Base-by-base conservation (phyloP, 179 eudicot genomes). In the Silene noctiflora region DNA sequence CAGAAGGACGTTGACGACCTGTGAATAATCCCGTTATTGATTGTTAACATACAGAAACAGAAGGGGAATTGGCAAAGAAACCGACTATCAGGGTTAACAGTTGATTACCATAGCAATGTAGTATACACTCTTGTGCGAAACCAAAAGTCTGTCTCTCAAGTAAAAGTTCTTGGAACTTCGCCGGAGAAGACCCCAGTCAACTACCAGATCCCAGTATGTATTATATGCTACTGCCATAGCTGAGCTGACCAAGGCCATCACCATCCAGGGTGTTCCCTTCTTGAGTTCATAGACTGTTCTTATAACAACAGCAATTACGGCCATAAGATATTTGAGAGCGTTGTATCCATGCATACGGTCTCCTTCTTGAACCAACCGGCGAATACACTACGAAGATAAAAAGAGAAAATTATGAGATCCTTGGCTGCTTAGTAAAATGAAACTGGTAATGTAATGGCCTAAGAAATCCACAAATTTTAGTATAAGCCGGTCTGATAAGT, bases 181-280 rank as follows among this genome's bases (percentile, higher is more conserved):
- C 22, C 84, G 85, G 24, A 89, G 72, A 56, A 87, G 91, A 72
- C 93, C 93, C 93, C 90, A 89, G 76, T 89, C 93, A 21, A 87
- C 75, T 5, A 84, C 85, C 16, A 89, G 83, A 81, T 87, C 93
- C 93, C 93, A 89, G 74, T 89, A 89, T 35, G 87, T 87, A 69
- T 89, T 89, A 14, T 80, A 76, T 44, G 79, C 31, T 58, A 85
- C 86, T 12, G 93, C 91, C 78, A 84, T 75, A 75, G 81, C 79
- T 24, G 96, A 89, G 81, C 78, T 80, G 53, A 87, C 56, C 29
- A 87, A 58, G 64, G 92, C 90, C 80, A 86, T 59, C 55, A 87
- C 84, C 78, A 79, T 75, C 96, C 88, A 87, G n/a, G 71, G 63
- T 67, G 51, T 75, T 51, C 79, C 84, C 79, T 79, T 85, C 56